phyloP scores from a whole-genome alignment of 768 basidiomycete species.

The Pulveroboletus ravenelii region DNA sequence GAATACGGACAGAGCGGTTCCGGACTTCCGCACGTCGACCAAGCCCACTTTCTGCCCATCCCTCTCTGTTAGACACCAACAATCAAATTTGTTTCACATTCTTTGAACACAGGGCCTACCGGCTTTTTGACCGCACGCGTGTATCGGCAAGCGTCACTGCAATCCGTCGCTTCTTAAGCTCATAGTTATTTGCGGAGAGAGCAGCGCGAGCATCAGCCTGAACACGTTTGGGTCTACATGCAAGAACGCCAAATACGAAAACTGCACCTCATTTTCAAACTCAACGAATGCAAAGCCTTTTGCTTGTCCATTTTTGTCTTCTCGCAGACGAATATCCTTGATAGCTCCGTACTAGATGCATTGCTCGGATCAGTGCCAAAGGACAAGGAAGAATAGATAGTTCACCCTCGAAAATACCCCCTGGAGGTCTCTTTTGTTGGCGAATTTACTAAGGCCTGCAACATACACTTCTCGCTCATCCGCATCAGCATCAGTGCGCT shows the following conservation, averaged over 20 bases:
- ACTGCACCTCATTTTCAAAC: slow-evolving; percentile 69
- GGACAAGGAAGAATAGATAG: background rate
- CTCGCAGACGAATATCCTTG: slow-evolving; percentile 75
- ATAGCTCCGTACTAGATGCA: slow-evolving; percentile 67
- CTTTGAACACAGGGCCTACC: slow-evolving; percentile 35
- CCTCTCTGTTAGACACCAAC: slow-evolving; percentile 29
- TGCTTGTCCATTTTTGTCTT: slow-evolving; percentile 61
- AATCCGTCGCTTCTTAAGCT: slow-evolving; percentile 86
- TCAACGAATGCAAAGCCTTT: slow-evolving; percentile 94
- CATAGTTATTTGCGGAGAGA: slow-evolving; percentile 77
- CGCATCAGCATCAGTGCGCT: slow-evolving; percentile 83
- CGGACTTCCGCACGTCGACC: slow-evolving; percentile 52
- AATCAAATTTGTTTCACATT: background rate
- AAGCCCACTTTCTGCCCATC: slow-evolving; percentile 51
- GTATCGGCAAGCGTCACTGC: slow-evolving; percentile 84
- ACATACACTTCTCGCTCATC: slow-evolving; percentile 85
- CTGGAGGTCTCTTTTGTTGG: slow-evolving; percentile 70
- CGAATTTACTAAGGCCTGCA: slow-evolving; percentile 76
- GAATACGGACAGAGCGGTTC: slow-evolving; percentile 71
- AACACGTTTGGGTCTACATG: background rate
- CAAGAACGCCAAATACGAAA: background rate
- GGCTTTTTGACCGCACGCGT: slow-evolving; percentile 50
- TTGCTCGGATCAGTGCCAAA: slow-evolving; percentile 2
- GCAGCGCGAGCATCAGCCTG: slow-evolving; percentile 70
- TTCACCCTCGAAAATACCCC: slow-evolving; percentile 75